Base-by-base conservation (phyloP, 257 asterid species). In the Rehmannia glutinosa region DNA sequence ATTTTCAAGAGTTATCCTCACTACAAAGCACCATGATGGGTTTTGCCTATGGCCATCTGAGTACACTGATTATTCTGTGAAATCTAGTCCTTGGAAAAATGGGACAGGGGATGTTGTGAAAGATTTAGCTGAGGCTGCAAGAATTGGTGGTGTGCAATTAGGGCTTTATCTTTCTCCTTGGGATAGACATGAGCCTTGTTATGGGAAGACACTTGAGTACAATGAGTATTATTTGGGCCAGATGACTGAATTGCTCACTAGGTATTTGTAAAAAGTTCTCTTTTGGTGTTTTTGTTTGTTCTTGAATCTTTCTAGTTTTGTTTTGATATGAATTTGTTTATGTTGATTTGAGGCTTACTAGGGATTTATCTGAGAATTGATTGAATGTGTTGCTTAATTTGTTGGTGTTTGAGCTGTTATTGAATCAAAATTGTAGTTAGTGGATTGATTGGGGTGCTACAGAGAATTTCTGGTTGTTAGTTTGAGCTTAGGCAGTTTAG, bases 151-250 rank as follows among this genome's bases (percentile, higher is more conserved):
- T 2, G n/a, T 94, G 27, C 78, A 85, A 38, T 81, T 94, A 74
- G 99, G 99, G 21, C 46, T 94, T 75, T 94, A 94, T 78, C 96
- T 94, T 47, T 94, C 99, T 43, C 99, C 99, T 35, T 94, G 99
- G 99, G 99, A 94, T 78, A 77, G 96, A 59, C 97, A 94, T 63
- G 97, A 91, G 20, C 7, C 95, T 53, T 67, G 78, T 67, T 94
- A 85, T 77, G 99, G 99, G 25, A 46, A 82, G 25, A 91, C 95
- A 51, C 50, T 88, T 16, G 93, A 87, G 60, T 94, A 94, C 46
- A 94, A 94, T 70, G 96, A 91, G 80, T 81, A 58, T 64, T 94
- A 88, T 76, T 45, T 88, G 96, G 99, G 84, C 1, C 99, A 94
- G 81, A 94, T 91, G 97, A 83, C 95, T 74, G 99, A 94, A 75